Conservation (phyloP, 169 alveolate genomes). For the Plasmodium relictum region DNA sequence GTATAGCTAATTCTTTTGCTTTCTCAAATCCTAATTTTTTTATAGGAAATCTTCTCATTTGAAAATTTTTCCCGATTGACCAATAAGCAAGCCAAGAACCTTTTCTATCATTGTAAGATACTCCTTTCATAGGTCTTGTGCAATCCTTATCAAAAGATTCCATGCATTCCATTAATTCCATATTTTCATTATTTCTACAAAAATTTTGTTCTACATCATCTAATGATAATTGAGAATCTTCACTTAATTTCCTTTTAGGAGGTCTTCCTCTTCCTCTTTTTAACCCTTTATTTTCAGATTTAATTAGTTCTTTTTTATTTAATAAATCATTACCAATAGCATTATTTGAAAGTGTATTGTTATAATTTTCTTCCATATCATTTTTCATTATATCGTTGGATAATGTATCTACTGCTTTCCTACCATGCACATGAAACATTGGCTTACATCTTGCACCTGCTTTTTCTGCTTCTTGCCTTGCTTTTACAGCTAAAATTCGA, state of each 20-base stretch:
- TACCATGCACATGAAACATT: conserved; percentile 75
- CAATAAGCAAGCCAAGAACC: conserved; percentile 77
- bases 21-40: conserved; percentile 69
- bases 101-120: conserved; percentile 65
- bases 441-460: conserved; percentile 76
- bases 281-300: conserved; percentile 28
- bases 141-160: conserved; percentile 63
- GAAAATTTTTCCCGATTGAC: conserved; percentile 74
- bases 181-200: conserved; percentile 43
- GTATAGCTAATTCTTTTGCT: conserved; percentile 77
- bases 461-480: conserved; percentile 81
- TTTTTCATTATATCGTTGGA: conserved; percentile 21
- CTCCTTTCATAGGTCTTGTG: conserved; percentile 79
- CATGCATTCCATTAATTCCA: conserved; percentile 54
- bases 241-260: conserved; percentile 66
- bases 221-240: conserved; percentile 52
- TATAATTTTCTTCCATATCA: conserved; percentile 14
- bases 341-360: not conserved
- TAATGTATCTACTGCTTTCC: conserved; percentile 31
- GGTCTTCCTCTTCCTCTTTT: conserved; percentile 75
- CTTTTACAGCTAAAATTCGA: conserved; percentile 85
- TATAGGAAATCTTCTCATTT: conserved; percentile 73
- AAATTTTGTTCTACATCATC: conserved; percentile 64
- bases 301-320: conserved; percentile 7
- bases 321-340: conserved; percentile 4